These are phyloP conservation scores for Talaromyces proteolyticus DNA, from an alignment of 495 filamentous ascomycete genomes.

Conservation along the genomic window DNA sequence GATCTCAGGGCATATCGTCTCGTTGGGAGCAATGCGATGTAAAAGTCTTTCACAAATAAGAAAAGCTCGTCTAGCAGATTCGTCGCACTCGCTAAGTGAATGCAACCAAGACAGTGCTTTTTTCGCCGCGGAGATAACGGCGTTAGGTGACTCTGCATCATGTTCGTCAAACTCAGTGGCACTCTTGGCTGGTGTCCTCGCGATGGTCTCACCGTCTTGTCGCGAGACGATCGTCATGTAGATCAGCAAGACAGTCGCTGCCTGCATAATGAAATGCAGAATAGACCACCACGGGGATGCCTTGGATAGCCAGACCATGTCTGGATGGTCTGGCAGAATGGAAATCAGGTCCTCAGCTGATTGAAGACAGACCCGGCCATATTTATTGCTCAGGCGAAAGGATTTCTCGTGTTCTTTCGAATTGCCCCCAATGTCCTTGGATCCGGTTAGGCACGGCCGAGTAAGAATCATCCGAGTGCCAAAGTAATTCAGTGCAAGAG, in stretches of 20 bases:
- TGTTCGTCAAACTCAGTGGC: not conserved
- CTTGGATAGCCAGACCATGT: conserved; percentile 35
- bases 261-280: conserved; percentile 58
- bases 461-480: conserved; percentile 49
- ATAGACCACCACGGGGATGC: conserved; percentile 55
- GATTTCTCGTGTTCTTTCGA: not conserved
- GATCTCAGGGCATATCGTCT: too few relatives aligned
- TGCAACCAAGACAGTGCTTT: not conserved
- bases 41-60: not conserved
- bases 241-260: conserved; percentile 38
- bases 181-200: too few relatives aligned
- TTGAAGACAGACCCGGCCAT: conserved; percentile 34
- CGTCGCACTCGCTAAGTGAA: not conserved
- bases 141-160: not conserved
- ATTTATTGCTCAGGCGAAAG: not conserved
- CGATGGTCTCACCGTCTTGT: not conserved
- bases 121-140: not conserved
- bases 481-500: conserved; percentile 48
- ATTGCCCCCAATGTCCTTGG: too few relatives aligned
- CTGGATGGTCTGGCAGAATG: conserved; percentile 37
- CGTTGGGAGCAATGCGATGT: not conserved
- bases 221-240: not conserved
- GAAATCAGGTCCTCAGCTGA: conserved; percentile 46
- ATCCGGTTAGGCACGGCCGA: conserved; percentile 47
- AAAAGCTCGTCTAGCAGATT: not conserved